These are phyloP conservation scores for Diaporthe velutina DNA, from an alignment of 2,329 filamentous ascomycete genomes.

Conservation along the genomic window DNA sequence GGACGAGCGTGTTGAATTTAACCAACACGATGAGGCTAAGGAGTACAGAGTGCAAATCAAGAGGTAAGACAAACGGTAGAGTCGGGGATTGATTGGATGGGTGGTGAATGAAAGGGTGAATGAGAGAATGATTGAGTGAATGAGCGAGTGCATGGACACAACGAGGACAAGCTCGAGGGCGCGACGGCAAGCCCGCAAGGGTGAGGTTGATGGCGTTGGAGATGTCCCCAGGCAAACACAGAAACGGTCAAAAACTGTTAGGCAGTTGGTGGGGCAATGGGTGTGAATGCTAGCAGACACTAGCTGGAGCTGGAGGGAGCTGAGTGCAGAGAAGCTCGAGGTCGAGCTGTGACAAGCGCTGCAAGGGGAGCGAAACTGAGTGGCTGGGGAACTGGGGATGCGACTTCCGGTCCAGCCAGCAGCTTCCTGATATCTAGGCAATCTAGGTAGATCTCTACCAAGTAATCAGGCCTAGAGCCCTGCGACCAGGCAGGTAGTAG, in stretches of 20 bases:
- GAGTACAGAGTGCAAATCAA: not conserved
- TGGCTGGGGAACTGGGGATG: slow-evolving; percentile 38
- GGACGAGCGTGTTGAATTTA: not conserved
- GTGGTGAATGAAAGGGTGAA: not conserved
- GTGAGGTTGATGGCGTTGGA: not conserved
- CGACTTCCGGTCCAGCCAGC: not conserved
- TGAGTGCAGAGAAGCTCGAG: slow-evolving; percentile 22
- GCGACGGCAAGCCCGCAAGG: slow-evolving; percentile 13
- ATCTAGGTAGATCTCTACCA: not conserved
- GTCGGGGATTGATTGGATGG: not conserved
- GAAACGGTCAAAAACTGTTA: slow-evolving; percentile 35
- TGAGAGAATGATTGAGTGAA: not conserved
- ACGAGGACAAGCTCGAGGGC: slow-evolving; percentile 14
- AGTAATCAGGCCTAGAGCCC: not conserved
- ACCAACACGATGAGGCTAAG: not conserved
- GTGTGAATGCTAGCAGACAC: slow-evolving; percentile 24
- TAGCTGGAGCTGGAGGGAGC: slow-evolving; percentile 30
- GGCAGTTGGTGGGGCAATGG: not conserved
- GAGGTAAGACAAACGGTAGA: not conserved
- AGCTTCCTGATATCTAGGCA: not conserved
- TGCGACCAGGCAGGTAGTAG: not conserved
- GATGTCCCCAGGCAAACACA: slow-evolving; percentile 28
- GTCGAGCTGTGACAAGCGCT: slow-evolving; percentile 22
- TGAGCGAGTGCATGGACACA: not conserved
- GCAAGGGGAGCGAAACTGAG: slow-evolving; percentile 28